Conservation (phyloP, 768 basidiomycete species). For the Amanita brunnescens region DNA sequence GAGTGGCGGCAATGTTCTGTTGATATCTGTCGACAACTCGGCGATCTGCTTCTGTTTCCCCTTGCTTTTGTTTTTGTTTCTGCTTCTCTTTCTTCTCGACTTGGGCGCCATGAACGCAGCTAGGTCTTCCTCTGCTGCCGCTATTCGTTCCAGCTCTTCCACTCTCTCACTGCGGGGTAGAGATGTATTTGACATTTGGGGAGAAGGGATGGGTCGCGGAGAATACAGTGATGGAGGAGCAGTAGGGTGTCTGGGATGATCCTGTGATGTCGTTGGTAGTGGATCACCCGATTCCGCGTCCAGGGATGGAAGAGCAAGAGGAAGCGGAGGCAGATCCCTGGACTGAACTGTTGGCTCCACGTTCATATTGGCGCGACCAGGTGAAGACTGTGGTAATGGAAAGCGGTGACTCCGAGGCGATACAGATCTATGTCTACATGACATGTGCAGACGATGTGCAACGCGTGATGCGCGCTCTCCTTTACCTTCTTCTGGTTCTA, state of each 20-base stretch:
- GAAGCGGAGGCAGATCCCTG: slow-evolving; percentile 5
- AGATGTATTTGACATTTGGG: slow-evolving; percentile 36
- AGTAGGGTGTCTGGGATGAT: slow-evolving; percentile 13
- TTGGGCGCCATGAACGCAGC: slow-evolving; percentile 8
- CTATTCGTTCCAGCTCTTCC: slow-evolving; percentile 64
- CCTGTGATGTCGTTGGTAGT: not conserved
- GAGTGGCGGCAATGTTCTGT: slow-evolving; percentile 56
- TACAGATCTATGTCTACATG: slow-evolving; percentile 50
- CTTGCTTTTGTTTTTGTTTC: slow-evolving; percentile 4
- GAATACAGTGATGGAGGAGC: slow-evolving; percentile 35
- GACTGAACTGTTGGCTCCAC: not conserved
- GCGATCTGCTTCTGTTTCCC: slow-evolving; percentile 10
- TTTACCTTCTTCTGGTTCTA: slow-evolving; percentile 47
- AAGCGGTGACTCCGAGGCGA: slow-evolving; percentile 55
- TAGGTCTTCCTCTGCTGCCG: slow-evolving; percentile 39
- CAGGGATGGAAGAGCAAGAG: not conserved
- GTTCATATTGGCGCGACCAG: not conserved
- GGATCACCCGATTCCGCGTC: not conserved
- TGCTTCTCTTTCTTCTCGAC: slow-evolving; percentile 12
- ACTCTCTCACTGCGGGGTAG: slow-evolving; percentile 51
- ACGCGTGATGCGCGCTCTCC: slow-evolving; percentile 52
- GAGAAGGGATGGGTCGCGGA: slow-evolving; percentile 62
- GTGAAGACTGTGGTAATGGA: slow-evolving; percentile 24
- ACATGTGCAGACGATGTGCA: slow-evolving; percentile 47
- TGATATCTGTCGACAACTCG: slow-evolving; percentile 15